Conservation (phyloP, 2,329 filamentous ascomycete species). For the Magnaporthiopsis poae region DNA sequence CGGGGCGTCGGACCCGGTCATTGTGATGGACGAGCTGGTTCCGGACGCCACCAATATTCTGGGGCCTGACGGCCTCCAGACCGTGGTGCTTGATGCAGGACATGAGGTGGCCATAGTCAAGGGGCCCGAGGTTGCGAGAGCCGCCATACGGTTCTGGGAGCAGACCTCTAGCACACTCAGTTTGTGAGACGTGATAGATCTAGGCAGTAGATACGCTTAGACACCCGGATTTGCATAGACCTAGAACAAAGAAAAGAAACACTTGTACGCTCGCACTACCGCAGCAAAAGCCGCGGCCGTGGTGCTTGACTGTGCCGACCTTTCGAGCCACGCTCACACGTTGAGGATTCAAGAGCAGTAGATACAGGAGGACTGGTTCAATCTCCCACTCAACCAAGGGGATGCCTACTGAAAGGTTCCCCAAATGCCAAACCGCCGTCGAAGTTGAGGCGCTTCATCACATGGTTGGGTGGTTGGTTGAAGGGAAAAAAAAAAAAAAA, state of each 20-base stretch:
- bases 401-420: slow-evolving; percentile 46
- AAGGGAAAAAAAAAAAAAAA: slow-evolving; percentile 18
- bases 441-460: slow-evolving; percentile 20
- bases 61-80: slow-evolving; percentile 31
- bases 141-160: slow-evolving; percentile 3
- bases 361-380: slow-evolving; percentile 62
- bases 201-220: background rate
- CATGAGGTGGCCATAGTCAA: slow-evolving; percentile 11
- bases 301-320: slow-evolving; percentile 54
- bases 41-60: slow-evolving; percentile 47
- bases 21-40: slow-evolving; percentile 53
- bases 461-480: slow-evolving; percentile 30
- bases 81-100: slow-evolving; percentile 23
- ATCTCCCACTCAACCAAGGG: slow-evolving; percentile 53
- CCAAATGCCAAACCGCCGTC: slow-evolving; percentile 8
- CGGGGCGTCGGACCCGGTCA: slow-evolving; percentile 56
- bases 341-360: slow-evolving; percentile 66
- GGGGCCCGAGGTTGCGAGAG: slow-evolving; percentile 7
- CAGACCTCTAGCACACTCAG: background rate
- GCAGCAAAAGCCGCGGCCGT: background rate
- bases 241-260: background rate
- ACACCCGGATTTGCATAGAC: background rate
- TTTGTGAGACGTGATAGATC: background rate
- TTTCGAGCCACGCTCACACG: slow-evolving; percentile 73
- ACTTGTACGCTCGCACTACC: background rate